phyloP scores from a whole-genome alignment of 2,329 filamentous ascomycete genomes.

The Aspergillus sp. region DNA sequence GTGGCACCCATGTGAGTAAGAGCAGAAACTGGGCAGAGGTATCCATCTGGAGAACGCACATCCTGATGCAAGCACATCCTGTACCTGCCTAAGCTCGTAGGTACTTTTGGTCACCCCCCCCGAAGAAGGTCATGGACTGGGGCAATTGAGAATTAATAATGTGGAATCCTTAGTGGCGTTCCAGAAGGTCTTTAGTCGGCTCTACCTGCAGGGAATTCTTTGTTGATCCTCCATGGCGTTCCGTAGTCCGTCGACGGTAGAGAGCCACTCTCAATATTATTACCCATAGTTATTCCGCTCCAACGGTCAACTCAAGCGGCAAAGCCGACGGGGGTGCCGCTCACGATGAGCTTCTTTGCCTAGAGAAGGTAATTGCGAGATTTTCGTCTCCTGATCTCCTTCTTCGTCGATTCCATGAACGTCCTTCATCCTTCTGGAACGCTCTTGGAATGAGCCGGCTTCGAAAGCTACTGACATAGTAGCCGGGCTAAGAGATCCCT shows the following conservation, averaged over 20 bases:
- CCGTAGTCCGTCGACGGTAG: constrained; percentile 2
- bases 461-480: constrained; percentile 11
- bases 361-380: not conserved
- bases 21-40: not conserved
- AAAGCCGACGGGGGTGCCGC: not conserved
- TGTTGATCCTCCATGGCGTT: constrained; percentile 20
- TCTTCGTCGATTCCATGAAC: constrained; percentile 11
- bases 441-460: constrained; percentile 17
- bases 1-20: not conserved
- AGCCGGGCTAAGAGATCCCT: constrained; percentile 1
- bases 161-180: constrained; percentile 14
- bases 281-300: not conserved
- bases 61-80: not conserved
- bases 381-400: constrained; percentile 15
- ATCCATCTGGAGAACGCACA: not conserved
- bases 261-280: not conserved
- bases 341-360: not conserved
- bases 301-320: not conserved
- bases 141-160: not conserved
- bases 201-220: constrained; percentile 15
- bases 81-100: not conserved
- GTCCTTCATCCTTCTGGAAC: constrained; percentile 28
- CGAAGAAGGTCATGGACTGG: not conserved
- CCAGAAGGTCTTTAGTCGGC: constrained; percentile 20
- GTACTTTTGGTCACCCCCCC: constrained; percentile 3